phyloP scores from a whole-genome alignment of 2,329 filamentous ascomycete species.

The Arthrinium puccinioides region DNA sequence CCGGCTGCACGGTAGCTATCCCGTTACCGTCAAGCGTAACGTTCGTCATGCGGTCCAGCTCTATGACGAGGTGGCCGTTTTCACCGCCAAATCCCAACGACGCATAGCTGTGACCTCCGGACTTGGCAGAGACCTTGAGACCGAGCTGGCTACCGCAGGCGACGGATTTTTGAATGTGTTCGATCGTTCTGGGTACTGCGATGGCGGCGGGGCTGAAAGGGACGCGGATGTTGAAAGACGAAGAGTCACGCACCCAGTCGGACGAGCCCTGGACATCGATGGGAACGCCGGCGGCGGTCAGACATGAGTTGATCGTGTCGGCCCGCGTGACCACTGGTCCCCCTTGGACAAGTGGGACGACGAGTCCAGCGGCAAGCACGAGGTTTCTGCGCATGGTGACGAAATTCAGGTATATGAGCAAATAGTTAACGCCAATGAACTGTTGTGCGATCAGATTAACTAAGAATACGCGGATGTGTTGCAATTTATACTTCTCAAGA shows the following conservation, averaged over 20 bases:
- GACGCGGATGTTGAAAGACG: conserved; percentile 20
- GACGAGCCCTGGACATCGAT: conserved; percentile 17
- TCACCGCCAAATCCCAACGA: conserved; percentile 36
- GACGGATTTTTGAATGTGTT: conserved; percentile 35
- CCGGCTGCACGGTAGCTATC: conserved; percentile 33
- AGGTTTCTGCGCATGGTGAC: too few relatives aligned
- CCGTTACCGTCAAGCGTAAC: conserved; percentile 33
- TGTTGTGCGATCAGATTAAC: too few relatives aligned
- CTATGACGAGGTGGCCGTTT: conserved; percentile 36
- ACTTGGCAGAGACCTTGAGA: conserved; percentile 36
- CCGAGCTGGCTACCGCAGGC: conserved; percentile 30
- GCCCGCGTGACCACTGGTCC: too few relatives aligned
- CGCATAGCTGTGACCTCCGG: conserved; percentile 43
- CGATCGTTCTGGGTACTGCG: conserved; percentile 30
- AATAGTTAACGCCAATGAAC: too few relatives aligned
- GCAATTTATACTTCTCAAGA: too few relatives aligned
- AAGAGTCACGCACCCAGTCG: conserved; percentile 20
- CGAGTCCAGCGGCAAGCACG: too few relatives aligned
- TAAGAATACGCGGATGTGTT: too few relatives aligned
- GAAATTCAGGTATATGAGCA: too few relatives aligned
- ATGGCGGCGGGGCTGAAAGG: conserved; percentile 30
- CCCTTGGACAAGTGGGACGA: too few relatives aligned
- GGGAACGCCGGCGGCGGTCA: conserved; percentile 13
- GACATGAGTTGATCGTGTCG: conserved; percentile 21
- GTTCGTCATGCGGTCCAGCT: conserved; percentile 34